Base-by-base conservation (phyloP, 331 rosid genomes). In the Cydonia oblonga region DNA sequence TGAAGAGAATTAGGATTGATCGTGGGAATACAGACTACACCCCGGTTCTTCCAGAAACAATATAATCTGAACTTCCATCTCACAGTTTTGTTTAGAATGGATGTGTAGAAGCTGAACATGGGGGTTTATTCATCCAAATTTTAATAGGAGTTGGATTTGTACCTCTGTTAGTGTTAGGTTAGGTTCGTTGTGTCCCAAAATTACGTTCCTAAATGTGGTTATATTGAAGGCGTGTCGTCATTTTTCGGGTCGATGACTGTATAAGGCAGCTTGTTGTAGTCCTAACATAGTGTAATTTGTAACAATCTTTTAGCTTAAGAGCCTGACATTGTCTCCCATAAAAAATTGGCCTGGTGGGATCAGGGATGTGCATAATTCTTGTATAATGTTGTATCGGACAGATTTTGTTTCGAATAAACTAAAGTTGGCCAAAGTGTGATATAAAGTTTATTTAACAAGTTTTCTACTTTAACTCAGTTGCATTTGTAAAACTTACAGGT, bases 271-370 rank as follows among this genome's bases (percentile, higher is more conserved):
- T 66, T 42, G 46, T 40, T 59, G 24, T 76, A 65, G 85, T 65
- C 22, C 44, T 53, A 33, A 46, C 65, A 29, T 51, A 58, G 75
- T 38, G 69, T 33, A 73, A 77, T 60, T 80, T 75, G 77, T 70
- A 70, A 66, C 61, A 59, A 68, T 16, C 52, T 19, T 75, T n/a
- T 56, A 54, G 70, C 72, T 23, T 42, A 60, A 38, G 70, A 60
- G 18, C 30, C 63, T 24, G 63, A 23, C 62, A 35, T 6, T 68
- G 79, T 68, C 30, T 72, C 81, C 86, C 85, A 33, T 57, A 68
- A 72, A 58, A 79, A 70, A 57, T 59, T 84, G 75, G 54, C 62
- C 71, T 62, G 76, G 60, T 29, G 73, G 71, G 78, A 40, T 40
- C 46, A 40, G 46, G 46, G 49, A 74, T 59, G 68, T 75, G 60